Conservation (phyloP, 305 asterid species). For the Solanum hybrid region DNA sequence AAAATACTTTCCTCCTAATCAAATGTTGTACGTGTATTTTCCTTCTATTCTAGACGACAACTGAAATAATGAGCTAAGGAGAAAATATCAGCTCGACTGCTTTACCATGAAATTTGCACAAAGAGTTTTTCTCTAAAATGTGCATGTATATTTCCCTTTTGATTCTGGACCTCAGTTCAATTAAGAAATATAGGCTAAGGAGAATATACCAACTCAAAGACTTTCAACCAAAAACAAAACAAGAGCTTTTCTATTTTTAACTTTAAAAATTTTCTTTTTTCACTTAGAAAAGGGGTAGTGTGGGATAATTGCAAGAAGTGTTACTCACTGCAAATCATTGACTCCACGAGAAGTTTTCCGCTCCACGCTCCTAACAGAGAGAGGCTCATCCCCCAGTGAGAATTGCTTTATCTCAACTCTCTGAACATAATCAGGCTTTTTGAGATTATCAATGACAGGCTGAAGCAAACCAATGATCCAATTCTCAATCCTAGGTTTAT, state of each 20-base stretch:
- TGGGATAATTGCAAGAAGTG: background rate
- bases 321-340: slow-evolving; percentile 89
- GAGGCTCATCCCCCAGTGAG: slow-evolving; percentile 83
- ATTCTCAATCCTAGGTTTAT: slow-evolving; percentile 71
- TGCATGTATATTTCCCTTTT: background rate
- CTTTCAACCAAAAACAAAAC: background rate
- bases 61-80: background rate
- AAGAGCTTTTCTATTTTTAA: background rate
- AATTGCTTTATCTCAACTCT: slow-evolving; percentile 94
- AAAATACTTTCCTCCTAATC: background rate
- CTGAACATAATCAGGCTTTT: slow-evolving; percentile 88
- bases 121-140: background rate
- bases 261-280: background rate
- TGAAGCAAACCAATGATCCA: slow-evolving; percentile 85
- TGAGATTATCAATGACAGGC: slow-evolving; percentile 85
- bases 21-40: background rate
- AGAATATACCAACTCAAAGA: background rate
- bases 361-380: slow-evolving; percentile 89
- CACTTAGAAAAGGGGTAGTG: background rate
- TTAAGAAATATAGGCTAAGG: background rate
- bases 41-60: background rate
- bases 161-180: background rate
- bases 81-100: background rate
- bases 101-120: background rate
- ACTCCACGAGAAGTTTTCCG: slow-evolving; percentile 82